These are phyloP conservation scores for Plasmodium blacklocki DNA, from an alignment of 169 alveolate species.

Conservation along the genomic window DNA sequence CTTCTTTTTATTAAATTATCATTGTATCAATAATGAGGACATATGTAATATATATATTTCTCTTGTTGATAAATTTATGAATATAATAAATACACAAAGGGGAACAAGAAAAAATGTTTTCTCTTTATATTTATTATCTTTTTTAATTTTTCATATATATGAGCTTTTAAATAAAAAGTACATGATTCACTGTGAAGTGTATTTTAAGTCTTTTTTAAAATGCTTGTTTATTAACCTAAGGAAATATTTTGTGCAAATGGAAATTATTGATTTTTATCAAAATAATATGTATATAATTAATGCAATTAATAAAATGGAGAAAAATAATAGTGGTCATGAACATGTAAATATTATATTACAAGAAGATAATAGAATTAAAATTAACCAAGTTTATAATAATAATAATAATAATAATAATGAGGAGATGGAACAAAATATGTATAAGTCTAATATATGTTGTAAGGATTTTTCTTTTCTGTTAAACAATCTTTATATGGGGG, in stretches of 20 bases:
- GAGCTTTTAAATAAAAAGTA: slow-evolving; percentile 31
- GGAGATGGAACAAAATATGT: too few species aligned
- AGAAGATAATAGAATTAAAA: too few species aligned
- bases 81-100: slow-evolving; percentile 7
- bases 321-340: too few species aligned
- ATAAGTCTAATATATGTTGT: too few species aligned
- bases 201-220: slow-evolving; percentile 15
- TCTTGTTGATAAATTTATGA: slow-evolving; percentile 22
- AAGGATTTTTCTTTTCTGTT: neutral
- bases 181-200: neutral
- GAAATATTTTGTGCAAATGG: neutral
- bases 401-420: too few species aligned
- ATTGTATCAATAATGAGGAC: slow-evolving; percentile 13
- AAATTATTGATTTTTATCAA: slow-evolving; percentile 5
- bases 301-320: neutral
- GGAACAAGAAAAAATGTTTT: neutral
- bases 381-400: too few species aligned
- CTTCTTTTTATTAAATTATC: slow-evolving; percentile 58
- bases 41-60: slow-evolving; percentile 26
- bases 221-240: slow-evolving; percentile 6
- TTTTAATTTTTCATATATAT: slow-evolving; percentile 35
- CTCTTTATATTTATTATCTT: slow-evolving; percentile 8
- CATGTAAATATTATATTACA: too few species aligned
- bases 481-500: slow-evolving; percentile 18
- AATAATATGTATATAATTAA: slow-evolving; percentile 3